phyloP scores from a whole-genome alignment of 805 yeast genomes.

The Sungouiozyma intestinalis region DNA sequence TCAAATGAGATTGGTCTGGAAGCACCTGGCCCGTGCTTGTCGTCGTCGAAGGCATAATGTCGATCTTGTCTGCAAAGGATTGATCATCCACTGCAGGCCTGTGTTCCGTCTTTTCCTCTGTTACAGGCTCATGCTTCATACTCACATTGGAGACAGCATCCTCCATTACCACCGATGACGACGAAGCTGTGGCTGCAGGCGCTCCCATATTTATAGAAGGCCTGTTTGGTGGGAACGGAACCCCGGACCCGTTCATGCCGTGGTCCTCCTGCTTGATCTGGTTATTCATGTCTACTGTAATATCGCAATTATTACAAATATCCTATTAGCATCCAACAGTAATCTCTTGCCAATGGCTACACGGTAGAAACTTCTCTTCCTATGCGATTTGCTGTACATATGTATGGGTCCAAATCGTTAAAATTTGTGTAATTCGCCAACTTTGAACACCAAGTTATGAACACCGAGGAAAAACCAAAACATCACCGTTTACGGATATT shows the following conservation, averaged over 20 bases:
- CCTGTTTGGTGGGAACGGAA: conserved; percentile 3
- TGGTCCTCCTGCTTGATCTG: not conserved
- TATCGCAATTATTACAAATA: no score
- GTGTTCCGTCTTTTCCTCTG: not conserved
- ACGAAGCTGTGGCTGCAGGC: not conserved
- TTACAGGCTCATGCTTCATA: not conserved
- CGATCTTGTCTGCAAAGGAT: not conserved
- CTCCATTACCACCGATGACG: no score
- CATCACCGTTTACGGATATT: no score
- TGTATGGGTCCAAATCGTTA: not conserved
- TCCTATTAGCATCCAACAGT: no score
- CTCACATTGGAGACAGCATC: not conserved
- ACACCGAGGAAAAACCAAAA: no score
- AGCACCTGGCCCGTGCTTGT: conserved; percentile 16
- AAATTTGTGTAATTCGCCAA: not conserved
- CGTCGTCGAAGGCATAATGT: not conserved
- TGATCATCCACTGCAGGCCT: not conserved
- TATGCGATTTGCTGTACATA: no score
- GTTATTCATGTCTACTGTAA: not conserved
- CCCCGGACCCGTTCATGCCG: not conserved
- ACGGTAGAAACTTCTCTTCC: no score
- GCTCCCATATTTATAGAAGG: not conserved
- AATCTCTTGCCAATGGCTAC: no score
- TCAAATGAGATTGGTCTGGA: conserved; percentile 34
- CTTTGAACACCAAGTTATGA: no score